Conservation (phyloP, 2,329 filamentous ascomycete genomes). For the Colletotrichum sp. region DNA sequence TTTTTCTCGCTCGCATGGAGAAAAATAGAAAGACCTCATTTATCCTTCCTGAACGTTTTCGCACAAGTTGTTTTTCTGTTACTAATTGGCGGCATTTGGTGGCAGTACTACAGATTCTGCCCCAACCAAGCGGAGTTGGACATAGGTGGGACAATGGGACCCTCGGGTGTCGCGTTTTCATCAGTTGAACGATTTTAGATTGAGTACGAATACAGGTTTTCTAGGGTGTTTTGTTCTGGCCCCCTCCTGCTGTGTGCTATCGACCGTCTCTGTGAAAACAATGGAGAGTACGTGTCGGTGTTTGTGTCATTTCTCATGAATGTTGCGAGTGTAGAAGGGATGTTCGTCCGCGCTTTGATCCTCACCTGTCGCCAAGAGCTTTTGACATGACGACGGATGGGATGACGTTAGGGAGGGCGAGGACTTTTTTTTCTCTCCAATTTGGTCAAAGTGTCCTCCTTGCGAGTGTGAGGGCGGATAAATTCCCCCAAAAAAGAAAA, state of each 20-base stretch:
- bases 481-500: not conserved
- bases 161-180: not conserved
- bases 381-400: not conserved
- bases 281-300: no score
- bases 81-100: constrained; percentile 11
- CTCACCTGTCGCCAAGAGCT: not conserved
- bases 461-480: not conserved
- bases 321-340: not conserved
- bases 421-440: not conserved
- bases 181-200: constrained; percentile 2
- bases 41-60: not conserved
- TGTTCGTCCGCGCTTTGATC: not conserved
- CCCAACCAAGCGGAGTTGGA: not conserved
- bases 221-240: not conserved
- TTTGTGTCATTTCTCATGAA: not conserved
- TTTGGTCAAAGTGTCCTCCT: not conserved
- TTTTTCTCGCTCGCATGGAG: not conserved
- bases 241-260: not conserved
- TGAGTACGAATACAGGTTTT: constrained; percentile 10
- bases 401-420: not conserved
- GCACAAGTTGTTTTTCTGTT: not conserved
- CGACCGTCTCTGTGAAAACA: not conserved
- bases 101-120: not conserved
- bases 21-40: not conserved
- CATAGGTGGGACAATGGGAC: not conserved